Percentiles rank a stretch among this genome's conserved stretches.
phyloP scores from a whole-genome alignment of 768 basidiomycete species.

The Phlegmacium glaucopus region DNA sequence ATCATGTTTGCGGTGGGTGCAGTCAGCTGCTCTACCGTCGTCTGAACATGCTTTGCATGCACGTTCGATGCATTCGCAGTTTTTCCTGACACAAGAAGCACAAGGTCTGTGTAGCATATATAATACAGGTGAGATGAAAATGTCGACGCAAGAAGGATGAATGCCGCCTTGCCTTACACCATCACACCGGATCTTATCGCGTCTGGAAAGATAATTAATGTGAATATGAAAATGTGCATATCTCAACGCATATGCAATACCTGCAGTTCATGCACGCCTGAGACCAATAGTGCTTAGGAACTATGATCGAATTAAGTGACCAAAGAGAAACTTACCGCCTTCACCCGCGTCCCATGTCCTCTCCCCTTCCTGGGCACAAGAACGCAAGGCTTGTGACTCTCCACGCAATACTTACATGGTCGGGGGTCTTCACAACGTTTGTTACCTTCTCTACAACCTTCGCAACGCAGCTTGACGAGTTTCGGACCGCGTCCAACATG shows the following conservation, averaged over 20 bases:
- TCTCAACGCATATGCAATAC: conserved; percentile 23
- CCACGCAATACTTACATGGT: conserved; percentile 52
- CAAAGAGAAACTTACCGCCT: conserved; percentile 42
- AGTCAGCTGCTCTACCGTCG: conserved; percentile 43
- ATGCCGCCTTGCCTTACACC: conserved; percentile 43
- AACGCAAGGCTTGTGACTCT: conserved; percentile 44
- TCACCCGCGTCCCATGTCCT: conserved; percentile 59
- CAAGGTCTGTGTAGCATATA: conserved; percentile 40
- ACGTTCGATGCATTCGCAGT: conserved; percentile 49
- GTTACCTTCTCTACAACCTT: conserved; percentile 51
- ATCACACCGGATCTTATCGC: conserved; percentile 61
- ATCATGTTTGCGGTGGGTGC: conserved; percentile 35
- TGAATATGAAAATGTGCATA: not conserved
- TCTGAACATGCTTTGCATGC: conserved; percentile 41
- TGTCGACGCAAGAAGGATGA: conserved; percentile 1
- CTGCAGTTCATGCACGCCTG: conserved; percentile 64
- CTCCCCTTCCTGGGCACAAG: conserved; percentile 49
- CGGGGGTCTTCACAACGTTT: conserved; percentile 58
- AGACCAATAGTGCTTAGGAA: not conserved
- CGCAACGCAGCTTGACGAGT: conserved; percentile 56
- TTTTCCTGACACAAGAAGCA: conserved; percentile 45
- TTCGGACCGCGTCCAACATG: conserved; percentile 56
- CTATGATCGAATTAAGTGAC: conserved; percentile 1
- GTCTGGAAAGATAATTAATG: conserved; percentile 30
- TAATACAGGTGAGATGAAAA: conserved; percentile 5